phyloP scores from a whole-genome alignment of 306 rosid genomes.

The Vachellia collinsii region DNA sequence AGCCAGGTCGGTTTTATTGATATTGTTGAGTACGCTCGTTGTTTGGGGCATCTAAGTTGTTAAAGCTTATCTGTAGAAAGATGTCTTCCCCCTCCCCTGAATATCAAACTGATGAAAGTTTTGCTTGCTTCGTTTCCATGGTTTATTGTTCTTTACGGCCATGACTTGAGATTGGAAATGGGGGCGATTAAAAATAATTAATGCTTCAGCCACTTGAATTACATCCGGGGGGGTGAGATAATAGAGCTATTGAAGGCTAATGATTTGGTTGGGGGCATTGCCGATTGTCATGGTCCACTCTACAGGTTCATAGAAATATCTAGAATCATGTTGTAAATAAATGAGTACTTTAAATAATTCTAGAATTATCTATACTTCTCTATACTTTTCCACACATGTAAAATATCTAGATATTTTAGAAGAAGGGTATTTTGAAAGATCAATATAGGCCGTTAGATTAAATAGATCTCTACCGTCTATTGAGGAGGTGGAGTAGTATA shows the following conservation, averaged over 20 bases:
- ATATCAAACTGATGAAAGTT: conserved; percentile 33
- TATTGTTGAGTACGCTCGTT: conserved; percentile 39
- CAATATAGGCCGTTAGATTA: too few species aligned
- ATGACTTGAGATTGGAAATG: not conserved
- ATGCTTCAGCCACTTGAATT: not conserved
- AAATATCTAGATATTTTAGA: too few species aligned
- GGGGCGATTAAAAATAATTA: not conserved
- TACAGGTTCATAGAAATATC: too few species aligned
- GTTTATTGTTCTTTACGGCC: conserved; percentile 9
- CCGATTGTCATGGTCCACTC: too few species aligned
- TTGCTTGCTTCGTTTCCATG: conserved; percentile 39
- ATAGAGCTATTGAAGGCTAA: not conserved
- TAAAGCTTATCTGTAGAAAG: conserved; percentile 37
- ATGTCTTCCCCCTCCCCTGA: not conserved
- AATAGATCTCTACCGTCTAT: too few species aligned
- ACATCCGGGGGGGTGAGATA: not conserved
- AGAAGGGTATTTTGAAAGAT: too few species aligned
- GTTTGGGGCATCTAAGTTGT: conserved; percentile 47
- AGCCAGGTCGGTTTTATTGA: conserved; percentile 45
- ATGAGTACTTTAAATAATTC: too few species aligned
- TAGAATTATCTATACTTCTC: too few species aligned
- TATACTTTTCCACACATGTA: too few species aligned
- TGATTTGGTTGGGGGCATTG: not conserved
- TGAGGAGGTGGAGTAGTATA: too few species aligned
- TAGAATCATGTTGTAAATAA: too few species aligned